A percentile compares a stretch with the other conserved stretches of the same genome.
phyloP scores from a whole-genome alignment of 1,139 yeast species.

The Geotrichum candidum region DNA sequence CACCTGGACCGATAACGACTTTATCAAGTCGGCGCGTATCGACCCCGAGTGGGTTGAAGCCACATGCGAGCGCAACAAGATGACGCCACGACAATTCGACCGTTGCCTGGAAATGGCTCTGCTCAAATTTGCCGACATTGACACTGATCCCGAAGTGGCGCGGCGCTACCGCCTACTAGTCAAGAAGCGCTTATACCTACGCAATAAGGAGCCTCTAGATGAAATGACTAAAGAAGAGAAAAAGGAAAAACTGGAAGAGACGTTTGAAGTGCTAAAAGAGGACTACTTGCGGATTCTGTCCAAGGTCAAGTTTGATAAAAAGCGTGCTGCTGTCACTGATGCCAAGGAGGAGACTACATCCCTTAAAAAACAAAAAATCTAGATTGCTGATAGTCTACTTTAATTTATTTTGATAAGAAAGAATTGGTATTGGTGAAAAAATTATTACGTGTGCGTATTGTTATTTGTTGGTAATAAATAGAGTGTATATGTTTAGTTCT shows the following conservation, averaged over 20 bases:
- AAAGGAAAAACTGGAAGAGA: conserved; percentile 67
- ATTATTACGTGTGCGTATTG: background rate
- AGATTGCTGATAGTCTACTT: background rate
- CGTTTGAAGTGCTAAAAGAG: conserved; percentile 59
- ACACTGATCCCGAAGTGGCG: conserved; percentile 19
- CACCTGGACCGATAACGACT: conserved; percentile 26
- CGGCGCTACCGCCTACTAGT: conserved; percentile 50
- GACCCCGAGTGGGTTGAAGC: conserved; percentile 41
- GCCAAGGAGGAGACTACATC: background rate
- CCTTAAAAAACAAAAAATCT: conserved; percentile 4
- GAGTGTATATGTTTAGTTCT: background rate
- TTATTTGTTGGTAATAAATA: background rate
- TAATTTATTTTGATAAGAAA: background rate
- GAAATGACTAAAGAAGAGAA: conserved; percentile 58
- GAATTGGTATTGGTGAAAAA: background rate
- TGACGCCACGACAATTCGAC: conserved; percentile 73
- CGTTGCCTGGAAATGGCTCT: conserved; percentile 73
- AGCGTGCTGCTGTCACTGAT: background rate
- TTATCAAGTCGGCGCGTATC: background rate
- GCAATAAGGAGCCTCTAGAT: conserved; percentile 70
- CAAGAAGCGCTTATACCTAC: conserved; percentile 64
- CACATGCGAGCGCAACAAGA: conserved; percentile 43
- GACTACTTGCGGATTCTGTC: conserved; percentile 60
- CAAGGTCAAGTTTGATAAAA: conserved; percentile 54
- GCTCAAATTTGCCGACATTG: conserved; percentile 35